phyloP scores from a whole-genome alignment of 306 rosid genomes.

The Fragaria ananassa region DNA sequence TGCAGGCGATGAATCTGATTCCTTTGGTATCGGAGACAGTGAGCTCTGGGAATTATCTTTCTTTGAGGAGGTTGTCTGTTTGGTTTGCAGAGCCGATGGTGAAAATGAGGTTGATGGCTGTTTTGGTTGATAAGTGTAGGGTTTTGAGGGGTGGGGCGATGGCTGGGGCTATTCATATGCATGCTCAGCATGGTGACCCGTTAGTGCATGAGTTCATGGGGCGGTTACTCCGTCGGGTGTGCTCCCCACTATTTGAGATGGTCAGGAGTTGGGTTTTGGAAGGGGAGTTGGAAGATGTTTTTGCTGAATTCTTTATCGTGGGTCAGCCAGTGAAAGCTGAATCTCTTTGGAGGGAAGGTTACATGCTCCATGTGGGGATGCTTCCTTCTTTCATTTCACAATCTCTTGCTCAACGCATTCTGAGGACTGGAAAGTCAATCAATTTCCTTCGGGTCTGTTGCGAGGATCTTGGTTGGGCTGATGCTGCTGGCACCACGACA shows the following conservation, averaged over 20 bases:
- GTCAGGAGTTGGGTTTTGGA: slow-evolving; percentile 92
- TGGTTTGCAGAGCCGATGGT: slow-evolving; percentile 96
- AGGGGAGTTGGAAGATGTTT: slow-evolving; percentile 92
- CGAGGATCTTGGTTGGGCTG: slow-evolving; percentile 91
- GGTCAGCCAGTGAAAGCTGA: slow-evolving; percentile 95
- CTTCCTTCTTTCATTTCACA: slow-evolving; percentile 88
- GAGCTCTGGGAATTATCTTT: slow-evolving; percentile 66
- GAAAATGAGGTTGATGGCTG: slow-evolving; percentile 91
- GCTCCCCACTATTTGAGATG: slow-evolving; percentile 92
- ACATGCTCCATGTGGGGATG: slow-evolving; percentile 80
- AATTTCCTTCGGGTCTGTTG: slow-evolving; percentile 96
- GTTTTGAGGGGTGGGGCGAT: slow-evolving; percentile 85
- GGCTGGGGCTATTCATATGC: slow-evolving; percentile 91
- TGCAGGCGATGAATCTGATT: slow-evolving; percentile 75
- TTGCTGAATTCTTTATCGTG: slow-evolving; percentile 78
- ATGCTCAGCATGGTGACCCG: slow-evolving; percentile 92
- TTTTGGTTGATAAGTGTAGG: slow-evolving; percentile 87
- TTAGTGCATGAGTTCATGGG: slow-evolving; percentile 86
- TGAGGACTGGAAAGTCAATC: slow-evolving; percentile 94
- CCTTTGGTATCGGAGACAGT: slow-evolving; percentile 69
- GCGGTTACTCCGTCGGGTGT: slow-evolving; percentile 69
- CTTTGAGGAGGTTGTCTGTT: slow-evolving; percentile 73
- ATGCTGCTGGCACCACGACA: slow-evolving; percentile 63
- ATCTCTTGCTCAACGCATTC: slow-evolving; percentile 86
- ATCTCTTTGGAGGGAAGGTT: slow-evolving; percentile 97